Conservation (phyloP, 805 yeast genomes). For the Gaillardinia entomophila region DNA sequence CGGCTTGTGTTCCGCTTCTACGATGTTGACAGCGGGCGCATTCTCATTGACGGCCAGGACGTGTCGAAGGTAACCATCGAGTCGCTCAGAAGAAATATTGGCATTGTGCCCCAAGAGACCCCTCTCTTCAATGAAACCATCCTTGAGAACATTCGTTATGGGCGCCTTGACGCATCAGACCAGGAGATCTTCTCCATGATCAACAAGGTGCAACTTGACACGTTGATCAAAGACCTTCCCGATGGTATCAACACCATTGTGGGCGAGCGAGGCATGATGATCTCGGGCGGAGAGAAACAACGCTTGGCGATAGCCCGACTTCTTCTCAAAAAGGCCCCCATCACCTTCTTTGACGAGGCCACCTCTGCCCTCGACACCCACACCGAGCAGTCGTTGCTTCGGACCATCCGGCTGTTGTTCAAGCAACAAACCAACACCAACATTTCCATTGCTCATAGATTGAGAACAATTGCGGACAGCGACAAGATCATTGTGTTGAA, state of each 20-base stretch:
- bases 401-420: constrained; percentile 67
- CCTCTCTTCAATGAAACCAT: constrained; percentile 92
- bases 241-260: constrained; percentile 82
- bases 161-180: constrained; percentile 66
- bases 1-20: constrained; percentile 84
- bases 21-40: constrained; percentile 73
- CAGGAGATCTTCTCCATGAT: constrained; percentile 65
- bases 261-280: constrained; percentile 98
- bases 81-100: constrained; percentile 66
- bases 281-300: constrained; percentile 98
- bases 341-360: constrained; percentile 95
- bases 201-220: constrained; percentile 61
- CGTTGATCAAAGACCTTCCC: constrained; percentile 65
- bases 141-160: constrained; percentile 82
- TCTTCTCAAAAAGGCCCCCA: constrained; percentile 78
- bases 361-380: constrained; percentile 95
- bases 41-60: constrained; percentile 85
- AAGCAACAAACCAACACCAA: constrained; percentile 57
- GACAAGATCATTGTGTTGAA: constrained; percentile 87
- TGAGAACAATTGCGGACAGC: constrained; percentile 89
- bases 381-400: constrained; percentile 80
- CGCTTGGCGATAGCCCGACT: constrained; percentile 89
- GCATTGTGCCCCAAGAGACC: constrained; percentile 97
- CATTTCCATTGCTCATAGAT: constrained; percentile 87
- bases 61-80: constrained; percentile 69